Evolutionary conservation across 2,329 filamentous ascomycete genomes (phyloP).

Genomic region (Uncinocarpus reesii): DNA sequence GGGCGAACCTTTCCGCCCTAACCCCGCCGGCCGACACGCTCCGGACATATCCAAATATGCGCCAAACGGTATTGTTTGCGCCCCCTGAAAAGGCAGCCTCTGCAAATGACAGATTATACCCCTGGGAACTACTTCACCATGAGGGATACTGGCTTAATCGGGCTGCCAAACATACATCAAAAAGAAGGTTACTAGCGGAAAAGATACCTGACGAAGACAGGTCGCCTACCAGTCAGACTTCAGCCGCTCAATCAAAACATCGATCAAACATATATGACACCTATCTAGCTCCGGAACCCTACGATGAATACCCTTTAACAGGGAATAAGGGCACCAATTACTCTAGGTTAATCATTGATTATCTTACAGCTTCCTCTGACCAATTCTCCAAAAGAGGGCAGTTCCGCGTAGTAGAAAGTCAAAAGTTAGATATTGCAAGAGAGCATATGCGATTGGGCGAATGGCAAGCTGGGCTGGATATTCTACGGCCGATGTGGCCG

Average conservation of each 20-base stretch:
- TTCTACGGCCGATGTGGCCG: constrained; percentile 47
- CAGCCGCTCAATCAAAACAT: constrained; percentile 45
- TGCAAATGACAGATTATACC: constrained; percentile 41
- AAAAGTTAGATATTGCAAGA: constrained; percentile 46
- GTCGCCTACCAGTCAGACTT: constrained; percentile 44
- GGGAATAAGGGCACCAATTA: constrained; percentile 42
- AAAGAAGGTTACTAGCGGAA: constrained; percentile 42
- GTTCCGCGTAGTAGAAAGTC: constrained; percentile 43
- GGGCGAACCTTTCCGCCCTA: constrained; percentile 42
- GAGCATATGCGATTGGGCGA: constrained; percentile 43
- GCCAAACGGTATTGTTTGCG: constrained; percentile 34
- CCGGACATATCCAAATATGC: constrained; percentile 11
- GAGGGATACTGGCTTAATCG: constrained; percentile 52
- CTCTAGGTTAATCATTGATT: constrained; percentile 40
- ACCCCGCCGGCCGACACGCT: constrained; percentile 25
- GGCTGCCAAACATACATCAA: constrained; percentile 43
- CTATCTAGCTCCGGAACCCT: constrained; percentile 50
- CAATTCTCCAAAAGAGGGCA: constrained; percentile 47
- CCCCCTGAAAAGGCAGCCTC: constrained; percentile 44
- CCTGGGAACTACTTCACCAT: constrained; percentile 52
- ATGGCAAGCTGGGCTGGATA: constrained; percentile 43
- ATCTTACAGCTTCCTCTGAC: constrained; percentile 39
- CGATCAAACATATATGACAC: constrained; percentile 48
- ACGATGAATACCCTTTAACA: constrained; percentile 43
- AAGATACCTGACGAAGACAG: constrained; percentile 52